These are phyloP conservation scores for Spathaspora gorwiae DNA, from an alignment of 805 yeast genomes.

Conservation along the genomic window DNA sequence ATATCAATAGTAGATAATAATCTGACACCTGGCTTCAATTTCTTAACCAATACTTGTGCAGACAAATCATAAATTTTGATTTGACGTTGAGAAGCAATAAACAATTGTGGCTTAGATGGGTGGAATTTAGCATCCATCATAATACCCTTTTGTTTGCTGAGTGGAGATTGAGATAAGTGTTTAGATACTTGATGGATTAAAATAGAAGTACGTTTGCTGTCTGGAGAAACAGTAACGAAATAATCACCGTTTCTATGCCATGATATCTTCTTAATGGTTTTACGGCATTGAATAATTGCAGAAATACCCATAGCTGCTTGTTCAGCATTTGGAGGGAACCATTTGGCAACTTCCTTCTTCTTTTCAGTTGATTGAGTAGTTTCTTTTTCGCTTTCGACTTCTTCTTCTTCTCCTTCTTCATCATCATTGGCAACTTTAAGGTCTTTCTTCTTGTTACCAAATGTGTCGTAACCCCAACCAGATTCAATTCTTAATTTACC, in stretches of 20 bases:
- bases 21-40: slow-evolving; percentile 90
- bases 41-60: slow-evolving; percentile 77
- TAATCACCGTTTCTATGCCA: slow-evolving; percentile 99
- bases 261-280: slow-evolving; percentile 71
- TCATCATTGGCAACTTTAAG: slow-evolving; percentile 27
- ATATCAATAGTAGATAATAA: slow-evolving; percentile 90
- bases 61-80: slow-evolving; percentile 87
- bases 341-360: slow-evolving; percentile 61
- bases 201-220: slow-evolving; percentile 81
- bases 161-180: slow-evolving; percentile 94
- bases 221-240: slow-evolving; percentile 95
- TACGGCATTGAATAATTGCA: slow-evolving; percentile 62
- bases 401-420: slow-evolving; percentile 36
- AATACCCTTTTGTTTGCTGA: slow-evolving; percentile 87
- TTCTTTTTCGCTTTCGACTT: slow-evolving; percentile 3
- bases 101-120: slow-evolving; percentile 90
- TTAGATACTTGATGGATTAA: slow-evolving; percentile 91
- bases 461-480: slow-evolving; percentile 85
- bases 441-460: slow-evolving; percentile 49
- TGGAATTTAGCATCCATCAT: slow-evolving; percentile 96
- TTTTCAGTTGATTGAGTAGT: slow-evolving; percentile 5
- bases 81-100: slow-evolving; percentile 91
- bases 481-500: slow-evolving; percentile 76
- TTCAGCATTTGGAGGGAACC: slow-evolving; percentile 73
- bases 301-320: slow-evolving; percentile 63